These are phyloP conservation scores for Durio zibethinus DNA, from an alignment of 345 rosid genomes.

Conservation along the genomic window DNA sequence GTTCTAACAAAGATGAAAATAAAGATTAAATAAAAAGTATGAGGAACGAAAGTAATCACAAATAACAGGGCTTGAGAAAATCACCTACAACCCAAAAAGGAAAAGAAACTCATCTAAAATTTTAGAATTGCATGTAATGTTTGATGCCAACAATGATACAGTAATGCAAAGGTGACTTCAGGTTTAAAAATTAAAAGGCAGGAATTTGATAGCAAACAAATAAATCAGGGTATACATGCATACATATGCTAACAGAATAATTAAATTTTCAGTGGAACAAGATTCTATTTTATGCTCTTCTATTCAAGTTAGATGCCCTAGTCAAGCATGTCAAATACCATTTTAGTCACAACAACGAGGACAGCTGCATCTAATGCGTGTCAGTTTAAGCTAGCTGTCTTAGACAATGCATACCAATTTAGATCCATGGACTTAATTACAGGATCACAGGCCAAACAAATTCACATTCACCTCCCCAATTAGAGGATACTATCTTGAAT, in stretches of 20 bases:
- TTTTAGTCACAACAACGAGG: neutral
- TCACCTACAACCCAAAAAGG: neutral
- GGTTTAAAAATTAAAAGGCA: neutral
- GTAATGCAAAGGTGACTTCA: neutral
- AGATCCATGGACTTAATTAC: too few relatives aligned
- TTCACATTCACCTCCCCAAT: neutral
- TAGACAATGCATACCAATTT: neutral
- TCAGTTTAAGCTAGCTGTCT: neutral
- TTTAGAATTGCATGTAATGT: neutral
- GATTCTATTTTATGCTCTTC: neutral
- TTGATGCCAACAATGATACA: neutral
- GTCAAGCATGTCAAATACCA: neutral
- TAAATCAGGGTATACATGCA: neutral
- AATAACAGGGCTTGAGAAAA: neutral
- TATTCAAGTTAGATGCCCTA: neutral
- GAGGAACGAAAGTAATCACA: neutral
- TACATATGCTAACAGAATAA: neutral
- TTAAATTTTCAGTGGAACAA: neutral
- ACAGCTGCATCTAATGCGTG: neutral
- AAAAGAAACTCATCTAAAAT: neutral
- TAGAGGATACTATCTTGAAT: neutral
- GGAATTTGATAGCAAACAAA: neutral
- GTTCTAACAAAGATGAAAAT: neutral
- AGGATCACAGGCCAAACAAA: neutral
- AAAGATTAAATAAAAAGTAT: neutral